Evolutionary conservation across 441 rosid genomes (phyloP).

Genomic region (Pelargonium exstipulatum): DNA sequence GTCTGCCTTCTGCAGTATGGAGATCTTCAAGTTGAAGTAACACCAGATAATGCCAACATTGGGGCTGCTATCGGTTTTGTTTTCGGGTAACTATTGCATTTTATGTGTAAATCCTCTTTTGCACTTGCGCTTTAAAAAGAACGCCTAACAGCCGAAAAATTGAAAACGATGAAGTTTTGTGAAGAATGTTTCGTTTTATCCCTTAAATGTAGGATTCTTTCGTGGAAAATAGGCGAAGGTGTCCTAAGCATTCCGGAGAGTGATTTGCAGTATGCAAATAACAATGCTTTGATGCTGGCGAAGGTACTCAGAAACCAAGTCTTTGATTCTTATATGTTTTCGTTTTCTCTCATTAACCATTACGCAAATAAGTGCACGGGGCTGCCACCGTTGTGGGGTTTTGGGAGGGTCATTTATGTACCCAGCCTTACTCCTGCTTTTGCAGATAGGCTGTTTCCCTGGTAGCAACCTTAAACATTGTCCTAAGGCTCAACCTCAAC

Average conservation of each 20-base stretch:
- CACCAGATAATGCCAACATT: constrained; percentile 58
- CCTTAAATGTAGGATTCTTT: constrained; percentile 50
- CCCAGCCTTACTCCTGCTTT: too few species aligned
- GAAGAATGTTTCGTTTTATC: too few species aligned
- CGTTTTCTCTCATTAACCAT: constrained; percentile 4
- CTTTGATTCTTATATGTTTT: constrained; percentile 5
- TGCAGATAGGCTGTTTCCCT: too few species aligned
- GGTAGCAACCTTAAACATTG: too few species aligned
- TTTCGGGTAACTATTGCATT: constrained; percentile 53
- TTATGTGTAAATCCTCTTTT: constrained; percentile 12
- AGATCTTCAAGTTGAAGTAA: constrained; percentile 78
- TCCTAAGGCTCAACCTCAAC: too few species aligned
- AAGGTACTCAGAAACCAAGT: constrained; percentile 44
- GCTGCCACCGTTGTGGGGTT: background rate
- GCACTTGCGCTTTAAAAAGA: background rate
- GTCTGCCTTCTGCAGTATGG: constrained; percentile 59
- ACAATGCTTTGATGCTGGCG: constrained; percentile 71
- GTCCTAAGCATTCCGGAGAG: constrained; percentile 68
- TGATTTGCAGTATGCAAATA: constrained; percentile 81
- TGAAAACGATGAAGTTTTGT: background rate
- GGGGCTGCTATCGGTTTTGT: constrained; percentile 65
- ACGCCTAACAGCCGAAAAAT: background rate
- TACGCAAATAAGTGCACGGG: background rate
- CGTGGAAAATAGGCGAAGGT: constrained; percentile 78
- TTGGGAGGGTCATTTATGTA: too few species aligned